Base-by-base conservation (phyloP, 768 basidiomycete genomes). In the Leucosporidium creatinivorum region DNA sequence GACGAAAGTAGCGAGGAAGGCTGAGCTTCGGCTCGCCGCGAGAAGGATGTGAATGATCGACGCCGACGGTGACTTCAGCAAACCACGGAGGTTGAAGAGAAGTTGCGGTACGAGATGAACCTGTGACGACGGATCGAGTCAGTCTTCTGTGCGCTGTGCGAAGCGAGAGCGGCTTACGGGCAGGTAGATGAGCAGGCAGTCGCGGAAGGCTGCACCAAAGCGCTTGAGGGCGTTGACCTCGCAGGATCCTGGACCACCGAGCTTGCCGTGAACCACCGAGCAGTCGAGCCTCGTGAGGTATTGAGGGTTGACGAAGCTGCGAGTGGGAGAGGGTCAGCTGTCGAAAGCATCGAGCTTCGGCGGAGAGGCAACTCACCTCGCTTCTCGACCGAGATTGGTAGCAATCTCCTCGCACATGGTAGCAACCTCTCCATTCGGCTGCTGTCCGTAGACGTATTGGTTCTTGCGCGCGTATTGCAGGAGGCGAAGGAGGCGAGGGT, bases 1-100 rank as follows among this genome's bases (percentile, higher is more conserved):
- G 28, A 73, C 68, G 58, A 74, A 74, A 1, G 74, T 73, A 1
- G 74, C 74, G 39, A 74, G 67, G 69, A 74, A 74, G 6, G 74
- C 72, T 8, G 72, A 68, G 2, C 72, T 73, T 13, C 74, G 61
- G 13, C 61, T 58, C 1, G 74, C 62, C 36, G 69, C 72, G 51
- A 71, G 31, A 9, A 74, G 48, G 64, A 68, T 70, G 23, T 58
- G 54, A 1, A 55, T 9, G 50, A 74, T 49, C 9, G 58, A 58
- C 1, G 62, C 47, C 2, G 56, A 15, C 0, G 74, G 74, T 4
- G 33, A 12, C 3, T 23, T 19, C n/a, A 58, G 17, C 17, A 71
- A 12, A 23, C 51, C 60, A 5, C 65, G 54, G n/a, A 62, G 39
- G 50, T 52, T 63, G 62, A 74, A 74, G 51, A 74, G 67, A 26